A percentile compares a stretch with the other conserved stretches of the same genome.
phyloP scores from a whole-genome alignment of 306 rosid genomes.

The Datisca glomerata region DNA sequence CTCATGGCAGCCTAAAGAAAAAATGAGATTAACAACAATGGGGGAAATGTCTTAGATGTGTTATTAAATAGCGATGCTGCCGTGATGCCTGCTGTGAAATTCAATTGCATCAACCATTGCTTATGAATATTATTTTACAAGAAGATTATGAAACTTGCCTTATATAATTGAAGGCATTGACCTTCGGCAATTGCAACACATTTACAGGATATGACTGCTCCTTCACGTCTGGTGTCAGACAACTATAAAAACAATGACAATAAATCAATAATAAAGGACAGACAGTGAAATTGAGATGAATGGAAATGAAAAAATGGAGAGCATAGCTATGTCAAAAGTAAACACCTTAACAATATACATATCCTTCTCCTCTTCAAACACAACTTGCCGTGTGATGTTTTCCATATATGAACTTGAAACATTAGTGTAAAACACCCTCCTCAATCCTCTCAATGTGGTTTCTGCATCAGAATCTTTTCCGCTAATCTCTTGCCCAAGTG shows the following conservation, averaged over 20 bases:
- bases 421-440: slow-evolving; percentile 23
- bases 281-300: not conserved
- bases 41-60: no score
- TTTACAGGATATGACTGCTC: slow-evolving; percentile 20
- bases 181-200: slow-evolving; percentile 21
- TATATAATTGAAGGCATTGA: slow-evolving; percentile 22
- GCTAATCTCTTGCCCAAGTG: slow-evolving; percentile 14
- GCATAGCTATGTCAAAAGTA: slow-evolving; percentile 1
- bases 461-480: slow-evolving; percentile 5
- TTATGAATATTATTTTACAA: no score
- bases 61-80: no score
- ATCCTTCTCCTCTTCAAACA: slow-evolving; percentile 23
- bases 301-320: not conserved
- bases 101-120: no score
- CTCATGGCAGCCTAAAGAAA: not conserved
- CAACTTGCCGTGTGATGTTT: slow-evolving; percentile 12
- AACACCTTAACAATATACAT: slow-evolving; percentile 30
- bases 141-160: slow-evolving; percentile 17
- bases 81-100: no score
- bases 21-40: not conserved
- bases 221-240: slow-evolving; percentile 17
- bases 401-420: slow-evolving; percentile 24
- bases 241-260: no score
- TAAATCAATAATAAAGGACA: not conserved
- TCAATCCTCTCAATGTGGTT: slow-evolving; percentile 7